Evolutionary conservation across 768 basidiomycete genomes (phyloP).

Genomic region (Phanerodontia chrysosporium): DNA sequence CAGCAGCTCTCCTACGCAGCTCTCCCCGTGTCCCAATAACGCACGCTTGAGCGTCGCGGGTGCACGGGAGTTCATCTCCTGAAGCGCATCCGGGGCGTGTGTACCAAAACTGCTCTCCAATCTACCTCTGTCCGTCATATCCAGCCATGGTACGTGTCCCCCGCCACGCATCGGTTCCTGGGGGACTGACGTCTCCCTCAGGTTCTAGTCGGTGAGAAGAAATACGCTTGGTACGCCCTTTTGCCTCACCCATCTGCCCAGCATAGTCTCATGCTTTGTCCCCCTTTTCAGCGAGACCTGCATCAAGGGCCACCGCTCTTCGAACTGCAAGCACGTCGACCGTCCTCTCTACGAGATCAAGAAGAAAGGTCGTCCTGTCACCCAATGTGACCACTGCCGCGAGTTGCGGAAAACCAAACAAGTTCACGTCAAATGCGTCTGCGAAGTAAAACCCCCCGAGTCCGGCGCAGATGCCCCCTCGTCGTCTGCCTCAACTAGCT

Average conservation of each 20-base stretch:
- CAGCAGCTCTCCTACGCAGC: slow-evolving; percentile 16
- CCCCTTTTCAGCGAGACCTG: slow-evolving; percentile 70
- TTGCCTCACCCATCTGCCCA: slow-evolving; percentile 3
- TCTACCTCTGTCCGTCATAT: slow-evolving; percentile 11
- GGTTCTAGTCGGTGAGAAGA: slow-evolving; percentile 71
- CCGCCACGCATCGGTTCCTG: neutral
- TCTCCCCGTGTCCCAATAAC: slow-evolving; percentile 41
- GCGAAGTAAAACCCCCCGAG: slow-evolving; percentile 21
- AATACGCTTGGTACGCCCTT: slow-evolving; percentile 73
- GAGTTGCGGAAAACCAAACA: slow-evolving; percentile 37
- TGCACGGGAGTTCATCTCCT: slow-evolving; percentile 28
- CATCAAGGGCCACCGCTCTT: slow-evolving; percentile 92
- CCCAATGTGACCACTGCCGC: slow-evolving; percentile 42
- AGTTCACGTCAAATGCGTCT: slow-evolving; percentile 38
- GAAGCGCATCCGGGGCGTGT: slow-evolving; percentile 31
- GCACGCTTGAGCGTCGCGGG: slow-evolving; percentile 54
- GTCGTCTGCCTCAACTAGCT: neutral
- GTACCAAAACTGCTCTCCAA: slow-evolving; percentile 2
- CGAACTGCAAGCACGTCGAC: slow-evolving; percentile 83
- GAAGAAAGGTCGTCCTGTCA: slow-evolving; percentile 58
- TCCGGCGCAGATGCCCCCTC: neutral
- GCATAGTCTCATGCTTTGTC: slow-evolving; percentile 7
- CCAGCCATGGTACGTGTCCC: slow-evolving; percentile 40
- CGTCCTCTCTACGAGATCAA: slow-evolving; percentile 80
- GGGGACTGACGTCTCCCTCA: slow-evolving; percentile 22